Evolutionary conservation across 2,329 filamentous ascomycete species (phyloP), one percentile per base, ranked within the genome.

Genomic region (Pestalotiopsis sp.): DNA sequence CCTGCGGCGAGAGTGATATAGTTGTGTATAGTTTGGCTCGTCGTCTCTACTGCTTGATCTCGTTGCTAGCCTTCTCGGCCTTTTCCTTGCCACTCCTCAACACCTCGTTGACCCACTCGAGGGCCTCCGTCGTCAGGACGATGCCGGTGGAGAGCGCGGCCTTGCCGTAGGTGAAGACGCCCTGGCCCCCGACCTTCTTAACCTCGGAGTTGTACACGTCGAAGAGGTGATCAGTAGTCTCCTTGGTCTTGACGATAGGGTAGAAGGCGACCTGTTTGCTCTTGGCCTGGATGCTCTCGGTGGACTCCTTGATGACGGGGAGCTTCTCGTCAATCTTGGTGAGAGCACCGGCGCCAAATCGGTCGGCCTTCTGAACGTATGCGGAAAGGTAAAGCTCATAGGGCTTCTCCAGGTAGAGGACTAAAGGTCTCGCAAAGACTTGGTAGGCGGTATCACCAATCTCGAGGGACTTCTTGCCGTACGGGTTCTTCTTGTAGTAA

Each of bases 301-400:
- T 93, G 64, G 92, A 90, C 82, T 94, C 91, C 84, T 91, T 93
- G 79, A 95, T 86, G 70, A 88, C 85, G 66, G 93, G 93, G 79
- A 94, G 91, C 72, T 84, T 87, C 79, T 88, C 82, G 73, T 95
- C 93, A 74, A 95, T 84, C 76, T 87, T 89, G 75, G 81, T 84
- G 72, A 95, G 85, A n/a, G 91, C 88, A 78, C 88, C 85, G 80
- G 94, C 90, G 73, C 91, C 92, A 66, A 97, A 82, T 69, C 88
- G 82, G 79, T 98, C 96, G 77, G 91, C 95, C 80, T 91, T 93
- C 79, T 89, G 85, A 73, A 97, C 88, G 82, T 98, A 98, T 0
- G 95, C 95, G 66, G 91, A 90, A 72, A 97, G 88, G 79, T 93
- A 96, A 20, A 52, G 45, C 77, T 88, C 86, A 84, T 94, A 95